A percentile compares a stretch with the other conserved stretches of the same genome.
Evolutionary conservation across 208 protist genomes (phyloP).

Genomic region (Crithidia mellificae): DNA sequence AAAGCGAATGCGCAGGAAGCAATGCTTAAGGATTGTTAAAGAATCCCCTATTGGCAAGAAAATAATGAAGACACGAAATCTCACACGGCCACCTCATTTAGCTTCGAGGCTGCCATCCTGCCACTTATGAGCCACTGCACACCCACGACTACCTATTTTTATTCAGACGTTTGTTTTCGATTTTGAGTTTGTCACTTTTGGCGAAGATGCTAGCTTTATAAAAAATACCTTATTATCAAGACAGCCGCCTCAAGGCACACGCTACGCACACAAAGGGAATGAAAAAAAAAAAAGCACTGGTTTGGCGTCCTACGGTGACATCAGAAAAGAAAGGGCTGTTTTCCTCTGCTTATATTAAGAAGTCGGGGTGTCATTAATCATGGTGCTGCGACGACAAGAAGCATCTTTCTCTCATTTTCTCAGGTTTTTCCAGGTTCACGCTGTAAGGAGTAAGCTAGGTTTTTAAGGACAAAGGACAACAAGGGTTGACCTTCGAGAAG

Average conservation of each 20-base stretch:
- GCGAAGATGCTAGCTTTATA: constrained; percentile 9
- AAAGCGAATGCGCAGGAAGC: too few relatives aligned
- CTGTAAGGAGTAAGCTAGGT: not conserved
- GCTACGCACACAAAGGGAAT: not conserved
- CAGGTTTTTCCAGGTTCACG: not conserved
- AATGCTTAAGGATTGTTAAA: too few relatives aligned
- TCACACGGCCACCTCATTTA: too few relatives aligned
- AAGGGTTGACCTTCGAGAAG: not conserved
- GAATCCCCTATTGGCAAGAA: too few relatives aligned
- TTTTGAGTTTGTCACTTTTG: constrained; percentile 3
- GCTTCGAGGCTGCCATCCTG: too few relatives aligned
- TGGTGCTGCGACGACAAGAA: too few relatives aligned
- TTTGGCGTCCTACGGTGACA: too few relatives aligned
- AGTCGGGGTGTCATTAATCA: not conserved
- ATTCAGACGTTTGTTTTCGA: not conserved
- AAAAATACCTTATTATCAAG: constrained; percentile 6
- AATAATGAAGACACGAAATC: too few relatives aligned
- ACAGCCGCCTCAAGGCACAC: not conserved
- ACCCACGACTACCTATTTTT: too few relatives aligned
- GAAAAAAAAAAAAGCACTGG: not conserved
- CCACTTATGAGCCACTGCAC: too few relatives aligned
- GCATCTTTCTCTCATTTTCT: too few relatives aligned
- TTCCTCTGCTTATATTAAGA: not conserved
- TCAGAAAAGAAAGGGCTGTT: not conserved
- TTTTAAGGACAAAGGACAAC: not conserved